Conservation (phyloP, 805 yeast genomes). For the Hanseniaspora lachancei region DNA sequence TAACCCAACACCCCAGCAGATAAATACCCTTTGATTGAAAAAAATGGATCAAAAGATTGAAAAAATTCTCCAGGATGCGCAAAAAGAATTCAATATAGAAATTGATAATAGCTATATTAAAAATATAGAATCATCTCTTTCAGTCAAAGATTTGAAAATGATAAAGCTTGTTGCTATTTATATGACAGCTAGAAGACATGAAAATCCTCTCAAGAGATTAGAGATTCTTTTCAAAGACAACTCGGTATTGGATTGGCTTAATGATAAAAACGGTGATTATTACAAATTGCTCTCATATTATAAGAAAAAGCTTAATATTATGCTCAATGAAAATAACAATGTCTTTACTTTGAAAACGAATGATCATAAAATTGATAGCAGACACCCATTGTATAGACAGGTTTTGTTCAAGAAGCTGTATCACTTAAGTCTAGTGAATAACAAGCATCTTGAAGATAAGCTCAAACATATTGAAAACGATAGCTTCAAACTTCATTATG, state of each 20-base stretch:
- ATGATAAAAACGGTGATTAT: conserved; percentile 1
- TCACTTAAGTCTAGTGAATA: neutral
- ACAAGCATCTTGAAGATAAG: neutral
- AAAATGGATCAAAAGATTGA: neutral
- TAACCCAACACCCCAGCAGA: neutral
- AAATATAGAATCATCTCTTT: neutral
- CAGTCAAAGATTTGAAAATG: neutral
- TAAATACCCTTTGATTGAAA: neutral
- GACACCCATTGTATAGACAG: conserved; percentile 2
- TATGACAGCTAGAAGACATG: neutral
- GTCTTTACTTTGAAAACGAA: neutral
- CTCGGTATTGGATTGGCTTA: conserved; percentile 3
- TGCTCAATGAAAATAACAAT: neutral
- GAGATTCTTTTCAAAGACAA: neutral
- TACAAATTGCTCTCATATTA: neutral
- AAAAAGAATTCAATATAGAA: neutral
- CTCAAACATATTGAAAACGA: neutral
- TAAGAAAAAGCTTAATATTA: neutral
- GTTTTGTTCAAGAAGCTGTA: neutral
- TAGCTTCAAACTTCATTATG: neutral
- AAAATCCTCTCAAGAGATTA: neutral
- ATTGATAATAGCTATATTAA: neutral
- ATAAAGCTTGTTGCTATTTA: conserved; percentile 9
- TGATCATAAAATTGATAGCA: neutral
- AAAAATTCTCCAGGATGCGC: neutral